Conservation (phyloP, 2,329 filamentous ascomycete species). For the Aspergillus brasiliensis region DNA sequence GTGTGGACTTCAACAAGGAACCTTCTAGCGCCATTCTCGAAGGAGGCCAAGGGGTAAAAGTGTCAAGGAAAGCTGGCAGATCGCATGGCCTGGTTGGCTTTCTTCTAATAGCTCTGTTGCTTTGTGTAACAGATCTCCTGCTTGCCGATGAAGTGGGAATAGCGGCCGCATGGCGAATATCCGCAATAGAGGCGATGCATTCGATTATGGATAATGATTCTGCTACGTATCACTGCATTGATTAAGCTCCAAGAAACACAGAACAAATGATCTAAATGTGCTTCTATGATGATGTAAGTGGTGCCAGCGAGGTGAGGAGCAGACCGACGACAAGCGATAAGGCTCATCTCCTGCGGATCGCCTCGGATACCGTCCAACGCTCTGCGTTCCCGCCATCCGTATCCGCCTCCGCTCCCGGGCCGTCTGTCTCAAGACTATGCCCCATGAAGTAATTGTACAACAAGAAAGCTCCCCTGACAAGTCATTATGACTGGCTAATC, state of each 20-base stretch:
- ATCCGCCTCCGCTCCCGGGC: slow-evolving; percentile 19
- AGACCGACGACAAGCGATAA: not conserved
- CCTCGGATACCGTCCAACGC: not conserved
- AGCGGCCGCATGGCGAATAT: not conserved
- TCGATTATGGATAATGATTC: no score
- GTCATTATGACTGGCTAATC: no score
- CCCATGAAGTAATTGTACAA: not conserved
- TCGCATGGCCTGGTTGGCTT: not conserved
- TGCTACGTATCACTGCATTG: no score
- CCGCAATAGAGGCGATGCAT: no score
- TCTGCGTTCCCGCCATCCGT: slow-evolving; percentile 3
- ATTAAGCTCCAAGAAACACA: not conserved
- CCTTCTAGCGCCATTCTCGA: not conserved
- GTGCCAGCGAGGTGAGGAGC: no score
- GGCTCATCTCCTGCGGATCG: not conserved
- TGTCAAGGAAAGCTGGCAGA: not conserved
- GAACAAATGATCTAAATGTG: not conserved
- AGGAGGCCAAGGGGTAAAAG: not conserved
- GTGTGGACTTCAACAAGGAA: not conserved
- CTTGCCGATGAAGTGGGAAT: not conserved
- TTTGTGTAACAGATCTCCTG: not conserved
- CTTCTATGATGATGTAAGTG: not conserved
- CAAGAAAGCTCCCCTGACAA: not conserved
- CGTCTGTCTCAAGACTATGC: not conserved
- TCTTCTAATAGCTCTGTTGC: not conserved